A percentile compares a stretch with the other conserved stretches of the same genome.
These are phyloP conservation scores for Sungouiozyma ichnusensis DNA, from an alignment of 805 yeast genomes.

Conservation along the genomic window DNA sequence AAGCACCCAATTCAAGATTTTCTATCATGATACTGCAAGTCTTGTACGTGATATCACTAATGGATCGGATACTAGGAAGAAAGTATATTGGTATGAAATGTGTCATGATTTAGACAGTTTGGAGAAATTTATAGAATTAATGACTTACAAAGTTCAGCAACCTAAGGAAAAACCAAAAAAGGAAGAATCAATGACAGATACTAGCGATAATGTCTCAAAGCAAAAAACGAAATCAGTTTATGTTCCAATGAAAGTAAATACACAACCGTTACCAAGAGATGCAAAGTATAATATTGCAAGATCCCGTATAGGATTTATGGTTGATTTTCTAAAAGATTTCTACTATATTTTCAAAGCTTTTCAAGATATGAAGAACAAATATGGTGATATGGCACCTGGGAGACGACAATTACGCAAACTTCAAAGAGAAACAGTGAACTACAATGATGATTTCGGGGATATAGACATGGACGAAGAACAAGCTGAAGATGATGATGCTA, in stretches of 20 bases:
- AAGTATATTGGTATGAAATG: constrained; percentile 20
- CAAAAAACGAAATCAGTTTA: neutral
- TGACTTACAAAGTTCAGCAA: constrained; percentile 10
- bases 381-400: constrained; percentile 28
- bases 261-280: constrained; percentile 16
- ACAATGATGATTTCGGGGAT: constrained; percentile 12
- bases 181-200: neutral
- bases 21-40: constrained; percentile 18
- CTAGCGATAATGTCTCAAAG: neutral
- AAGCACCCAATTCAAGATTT: constrained; percentile 16
- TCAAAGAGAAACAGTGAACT: constrained; percentile 16
- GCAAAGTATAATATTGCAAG: constrained; percentile 13
- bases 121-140: constrained; percentile 10
- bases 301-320: constrained; percentile 10
- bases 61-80: constrained; percentile 3
- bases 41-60: constrained; percentile 10
- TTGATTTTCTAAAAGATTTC: constrained; percentile 11
- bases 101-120: constrained; percentile 15
- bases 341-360: constrained; percentile 43
- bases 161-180: constrained; percentile 3
- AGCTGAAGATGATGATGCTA: constrained; percentile 9
- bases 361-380: constrained; percentile 53
- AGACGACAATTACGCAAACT: constrained; percentile 23
- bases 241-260: constrained; percentile 4
- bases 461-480: constrained; percentile 11